Evolutionary conservation across 495 filamentous ascomycete species (phyloP), one percentile per base, ranked within the genome.

Genomic region (Tuber borchii): DNA sequence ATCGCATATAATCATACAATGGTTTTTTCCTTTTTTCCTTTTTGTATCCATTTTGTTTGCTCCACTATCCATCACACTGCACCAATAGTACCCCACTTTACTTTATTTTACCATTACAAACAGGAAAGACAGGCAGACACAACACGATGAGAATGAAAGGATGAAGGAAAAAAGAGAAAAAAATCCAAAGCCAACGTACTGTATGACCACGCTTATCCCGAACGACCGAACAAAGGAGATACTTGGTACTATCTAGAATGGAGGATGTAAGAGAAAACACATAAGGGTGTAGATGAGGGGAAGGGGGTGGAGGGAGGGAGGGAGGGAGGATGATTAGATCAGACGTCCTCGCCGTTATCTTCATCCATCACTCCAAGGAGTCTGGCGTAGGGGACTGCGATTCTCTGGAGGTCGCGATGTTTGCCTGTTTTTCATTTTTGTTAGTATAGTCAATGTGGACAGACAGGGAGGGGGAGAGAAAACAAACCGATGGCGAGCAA

Each of bases 341-440:
- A 65, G 56, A 61, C n/a, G 26, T 34, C 26, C 39, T 79, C 87
- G 34, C 86, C 82, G 39, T 85, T 80, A 61, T 85, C 83, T 10
- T 82, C 81, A 56, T 84, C 83, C 22, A 89, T 85, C 71, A 91
- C 85, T 26, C 89, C 92, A 17, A 96, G 82, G 26, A 94, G 84
- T 70, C 91, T 89, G 31, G 93, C 93, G 80, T 95, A 97, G 77
- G 94, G 93, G n/a, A 96, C 91, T 44, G 93, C 97, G 51, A 96
- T 89, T 10, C 94, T 87, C 83, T 97, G 94, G 42, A 97, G 87
- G 80, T 97, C 94, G 39, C 94, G 91, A 83, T 93, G 92, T 89
- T 97, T 97, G 73, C 94, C 94, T 97, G 75, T 75, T n/a, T n/a
- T 69, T 17, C 72, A 46, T 76, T 69, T 72, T 2, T 45, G 78